Conservation (phyloP, 2,329 filamentous ascomycete genomes). For the Chalara sp. region DNA sequence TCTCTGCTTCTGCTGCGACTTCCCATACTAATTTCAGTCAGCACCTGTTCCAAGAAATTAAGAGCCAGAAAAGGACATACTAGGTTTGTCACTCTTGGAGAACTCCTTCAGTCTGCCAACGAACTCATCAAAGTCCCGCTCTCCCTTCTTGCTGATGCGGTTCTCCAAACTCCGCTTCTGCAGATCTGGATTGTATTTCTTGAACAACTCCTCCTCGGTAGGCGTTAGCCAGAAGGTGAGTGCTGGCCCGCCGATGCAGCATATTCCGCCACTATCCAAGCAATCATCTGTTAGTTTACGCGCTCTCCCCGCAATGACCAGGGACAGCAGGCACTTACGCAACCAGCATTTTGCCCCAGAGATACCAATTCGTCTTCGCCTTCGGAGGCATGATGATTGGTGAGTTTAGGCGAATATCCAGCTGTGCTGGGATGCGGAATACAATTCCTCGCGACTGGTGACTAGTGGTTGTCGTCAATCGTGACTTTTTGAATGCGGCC, state of each 20-base stretch:
- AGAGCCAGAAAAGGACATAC: slow-evolving; percentile 42
- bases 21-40: slow-evolving; percentile 34
- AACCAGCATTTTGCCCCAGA: slow-evolving; percentile 63
- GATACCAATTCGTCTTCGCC: slow-evolving; percentile 43
- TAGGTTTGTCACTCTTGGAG: slow-evolving; percentile 85
- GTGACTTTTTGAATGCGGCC: too few relatives aligned
- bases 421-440: too few relatives aligned
- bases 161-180: slow-evolving; percentile 80
- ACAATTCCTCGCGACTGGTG: too few relatives aligned
- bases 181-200: slow-evolving; percentile 91
- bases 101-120: slow-evolving; percentile 78
- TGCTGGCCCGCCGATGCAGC: slow-evolving; percentile 79
- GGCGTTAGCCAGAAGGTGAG: slow-evolving; percentile 75
- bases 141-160: slow-evolving; percentile 67
- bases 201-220: slow-evolving; percentile 85
- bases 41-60: neutral
- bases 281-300: neutral
- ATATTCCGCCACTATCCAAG: slow-evolving; percentile 53
- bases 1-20: slow-evolving; percentile 34
- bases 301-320: neutral
- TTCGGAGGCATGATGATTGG: slow-evolving; percentile 35
- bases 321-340: slow-evolving; percentile 44
- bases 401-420: too few relatives aligned
- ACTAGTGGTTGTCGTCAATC: too few relatives aligned
- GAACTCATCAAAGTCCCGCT: slow-evolving; percentile 76